phyloP scores from a whole-genome alignment of 768 basidiomycete genomes.

The Fibroporia radiculosa region DNA sequence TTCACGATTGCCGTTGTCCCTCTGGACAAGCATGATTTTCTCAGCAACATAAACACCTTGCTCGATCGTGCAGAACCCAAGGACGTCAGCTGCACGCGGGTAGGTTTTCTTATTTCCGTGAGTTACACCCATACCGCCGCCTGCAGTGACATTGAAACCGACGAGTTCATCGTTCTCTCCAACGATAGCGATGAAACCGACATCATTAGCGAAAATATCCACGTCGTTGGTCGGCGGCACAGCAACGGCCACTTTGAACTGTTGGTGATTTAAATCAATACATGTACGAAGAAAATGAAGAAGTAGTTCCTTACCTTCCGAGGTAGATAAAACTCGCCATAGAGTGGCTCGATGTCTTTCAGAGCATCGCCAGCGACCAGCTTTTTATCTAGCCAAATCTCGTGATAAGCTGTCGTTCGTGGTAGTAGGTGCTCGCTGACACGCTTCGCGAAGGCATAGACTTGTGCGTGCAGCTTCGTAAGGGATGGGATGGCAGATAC shows the following conservation, averaged over 20 bases:
- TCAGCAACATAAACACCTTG: constrained; percentile 85
- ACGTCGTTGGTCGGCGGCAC: constrained; percentile 96
- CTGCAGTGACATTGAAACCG: constrained; percentile 91
- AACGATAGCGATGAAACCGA: constrained; percentile 94
- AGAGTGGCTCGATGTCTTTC: constrained; percentile 94
- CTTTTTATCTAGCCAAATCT: constrained; percentile 99
- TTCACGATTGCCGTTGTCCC: constrained; percentile 90
- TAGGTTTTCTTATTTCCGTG: constrained; percentile 99
- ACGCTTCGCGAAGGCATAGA: constrained; percentile 75
- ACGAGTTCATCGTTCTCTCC: constrained; percentile 64
- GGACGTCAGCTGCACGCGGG: constrained; percentile 76
- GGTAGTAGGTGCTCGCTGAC: constrained; percentile 86
- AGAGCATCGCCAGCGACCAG: constrained; percentile 89
- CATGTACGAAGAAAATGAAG: neutral
- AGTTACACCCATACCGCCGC: constrained; percentile 99
- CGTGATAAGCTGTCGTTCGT: constrained; percentile 89
- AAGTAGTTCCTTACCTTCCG: constrained; percentile 57
- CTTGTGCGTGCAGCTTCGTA: constrained; percentile 79
- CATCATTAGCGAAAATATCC: constrained; percentile 91
- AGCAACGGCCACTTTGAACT: constrained; percentile 97
- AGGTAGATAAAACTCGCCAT: constrained; percentile 95
- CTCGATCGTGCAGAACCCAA: constrained; percentile 89
- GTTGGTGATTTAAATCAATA: constrained; percentile 2
- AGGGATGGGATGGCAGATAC: constrained; percentile 86
- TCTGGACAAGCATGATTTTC: constrained; percentile 87